Percentiles rank a stretch among this genome's conserved stretches.
Evolutionary conservation across 192 early-diverging fungal genomes (phyloP).

Genomic region (Coemansia sp.): DNA sequence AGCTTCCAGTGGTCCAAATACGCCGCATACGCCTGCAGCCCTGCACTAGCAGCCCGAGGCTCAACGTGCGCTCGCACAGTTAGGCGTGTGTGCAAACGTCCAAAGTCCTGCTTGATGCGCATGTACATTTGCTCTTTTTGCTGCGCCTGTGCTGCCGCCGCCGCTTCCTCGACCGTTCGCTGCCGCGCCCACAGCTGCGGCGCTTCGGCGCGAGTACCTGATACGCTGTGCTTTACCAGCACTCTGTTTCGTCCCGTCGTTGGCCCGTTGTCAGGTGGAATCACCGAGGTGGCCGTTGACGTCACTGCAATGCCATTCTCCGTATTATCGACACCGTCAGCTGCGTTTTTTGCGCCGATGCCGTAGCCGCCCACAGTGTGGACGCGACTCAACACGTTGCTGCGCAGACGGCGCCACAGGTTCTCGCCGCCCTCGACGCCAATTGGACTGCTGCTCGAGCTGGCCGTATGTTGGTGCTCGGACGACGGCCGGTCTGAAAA

Average conservation of each 20-base stretch:
- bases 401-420: conserved; percentile 43
- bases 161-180: background rate
- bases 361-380: conserved; percentile 14
- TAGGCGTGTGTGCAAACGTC: conserved; percentile 22
- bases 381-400: conserved; percentile 43
- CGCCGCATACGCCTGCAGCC: conserved; percentile 14
- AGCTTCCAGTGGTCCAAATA: conserved; percentile 52
- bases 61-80: conserved; percentile 6
- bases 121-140: conserved; percentile 23
- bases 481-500: conserved; percentile 11
- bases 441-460: conserved; percentile 10
- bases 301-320: background rate
- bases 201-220: background rate
- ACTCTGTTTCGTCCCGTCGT: background rate
- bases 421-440: conserved; percentile 26
- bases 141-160: conserved; percentile 17
- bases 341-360: background rate
- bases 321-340: background rate
- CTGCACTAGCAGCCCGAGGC: background rate
- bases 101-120: conserved; percentile 25
- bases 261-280: background rate
- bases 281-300: background rate
- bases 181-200: background rate
- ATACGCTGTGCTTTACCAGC: background rate
- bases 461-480: conserved; percentile 4